These are phyloP conservation scores for Jatropha podagrica DNA, from an alignment of 441 rosid species.

Conservation along the genomic window DNA sequence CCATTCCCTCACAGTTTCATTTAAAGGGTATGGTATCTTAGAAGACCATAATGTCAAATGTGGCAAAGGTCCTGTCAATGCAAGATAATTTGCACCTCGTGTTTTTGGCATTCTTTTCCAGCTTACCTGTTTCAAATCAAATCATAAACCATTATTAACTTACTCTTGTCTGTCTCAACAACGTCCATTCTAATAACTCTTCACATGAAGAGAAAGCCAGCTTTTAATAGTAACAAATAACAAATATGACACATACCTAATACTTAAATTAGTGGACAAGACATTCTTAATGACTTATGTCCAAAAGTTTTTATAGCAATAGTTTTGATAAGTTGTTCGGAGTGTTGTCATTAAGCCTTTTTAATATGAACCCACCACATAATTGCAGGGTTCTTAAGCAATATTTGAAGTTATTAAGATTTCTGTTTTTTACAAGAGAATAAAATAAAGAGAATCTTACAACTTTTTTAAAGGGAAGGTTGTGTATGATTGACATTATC, in stretches of 20 bases:
- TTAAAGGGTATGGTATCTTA: constrained; percentile 48
- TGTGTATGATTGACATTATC: too few species aligned
- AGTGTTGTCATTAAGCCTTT: not conserved
- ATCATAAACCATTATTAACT: constrained; percentile 14
- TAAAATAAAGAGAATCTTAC: too few species aligned
- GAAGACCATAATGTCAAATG: constrained; percentile 65
- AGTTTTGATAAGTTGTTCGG: not conserved
- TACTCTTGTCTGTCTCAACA: not conserved
- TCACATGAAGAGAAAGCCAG: not conserved
- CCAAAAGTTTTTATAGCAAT: too few species aligned
- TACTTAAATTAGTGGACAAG: not conserved
- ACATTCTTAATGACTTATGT: too few species aligned
- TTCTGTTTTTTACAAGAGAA: too few species aligned
- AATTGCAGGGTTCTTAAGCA: too few species aligned
- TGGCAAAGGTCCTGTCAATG: constrained; percentile 70
- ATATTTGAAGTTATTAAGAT: too few species aligned
- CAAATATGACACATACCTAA: not conserved
- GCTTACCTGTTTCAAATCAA: constrained; percentile 39
- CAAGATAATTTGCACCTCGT: constrained; percentile 62
- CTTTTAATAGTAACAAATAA: not conserved
- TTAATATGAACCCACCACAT: not conserved
- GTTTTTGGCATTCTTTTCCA: constrained; percentile 68
- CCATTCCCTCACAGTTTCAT: constrained; percentile 60
- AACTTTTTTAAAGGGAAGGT: too few species aligned
- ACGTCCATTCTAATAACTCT: not conserved